Evolutionary conservation across 1,284 basidiomycete genomes (phyloP).

Genomic region (Singerocomus inundabilis): DNA sequence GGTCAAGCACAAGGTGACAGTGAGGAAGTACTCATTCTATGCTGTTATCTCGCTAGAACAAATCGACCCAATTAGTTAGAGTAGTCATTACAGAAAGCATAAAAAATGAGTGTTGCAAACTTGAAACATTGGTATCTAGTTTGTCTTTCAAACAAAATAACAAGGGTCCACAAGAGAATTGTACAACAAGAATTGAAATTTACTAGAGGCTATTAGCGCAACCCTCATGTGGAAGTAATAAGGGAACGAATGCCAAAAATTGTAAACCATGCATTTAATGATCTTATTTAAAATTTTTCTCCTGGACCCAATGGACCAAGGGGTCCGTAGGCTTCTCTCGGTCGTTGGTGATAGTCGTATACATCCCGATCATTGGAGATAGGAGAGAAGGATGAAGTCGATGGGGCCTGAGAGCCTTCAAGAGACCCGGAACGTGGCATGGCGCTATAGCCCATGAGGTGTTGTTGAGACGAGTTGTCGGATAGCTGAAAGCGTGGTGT

Average conservation of each 20-base stretch:
- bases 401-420: constrained; percentile 34
- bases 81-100: background rate
- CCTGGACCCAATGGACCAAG: constrained; percentile 74
- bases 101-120: background rate
- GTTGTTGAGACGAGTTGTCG: constrained; percentile 47
- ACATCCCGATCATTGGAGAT: constrained; percentile 36
- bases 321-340: constrained; percentile 63
- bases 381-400: constrained; percentile 50
- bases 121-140: background rate
- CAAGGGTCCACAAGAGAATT: constrained; percentile 6
- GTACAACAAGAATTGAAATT: constrained; percentile 19
- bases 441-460: constrained; percentile 53
- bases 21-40: constrained; percentile 25
- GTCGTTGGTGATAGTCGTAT: constrained; percentile 44
- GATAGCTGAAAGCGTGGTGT: constrained; percentile 60
- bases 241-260: constrained; percentile 11
- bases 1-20: constrained; percentile 12
- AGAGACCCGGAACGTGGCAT: constrained; percentile 51
- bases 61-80: constrained; percentile 10
- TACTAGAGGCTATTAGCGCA: constrained; percentile 7
- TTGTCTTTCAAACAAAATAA: constrained; percentile 4
- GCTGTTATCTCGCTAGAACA: constrained; percentile 29
- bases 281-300: constrained; percentile 31
- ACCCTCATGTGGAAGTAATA: constrained; percentile 1
- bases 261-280: constrained; percentile 1